Evolutionary conservation across 441 rosid species (phyloP).

Genomic region (Pelargonium myrrhifolium): DNA sequence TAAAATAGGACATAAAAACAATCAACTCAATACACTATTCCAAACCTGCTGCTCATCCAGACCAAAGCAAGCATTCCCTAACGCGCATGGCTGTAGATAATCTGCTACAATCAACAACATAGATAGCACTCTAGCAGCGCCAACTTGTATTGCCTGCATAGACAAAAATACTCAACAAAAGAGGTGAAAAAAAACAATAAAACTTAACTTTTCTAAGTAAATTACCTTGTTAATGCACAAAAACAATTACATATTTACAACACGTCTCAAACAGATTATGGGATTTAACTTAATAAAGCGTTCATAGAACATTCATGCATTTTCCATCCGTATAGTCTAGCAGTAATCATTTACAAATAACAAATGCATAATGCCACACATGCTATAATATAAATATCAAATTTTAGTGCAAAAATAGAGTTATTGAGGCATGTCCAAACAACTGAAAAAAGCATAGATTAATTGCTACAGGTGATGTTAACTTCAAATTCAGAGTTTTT

Average conservation of each 20-base stretch:
- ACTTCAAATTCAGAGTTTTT: not conserved
- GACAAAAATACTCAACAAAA: slow-evolving; percentile 10
- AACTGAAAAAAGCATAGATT: not conserved
- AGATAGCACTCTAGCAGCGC: slow-evolving; percentile 64
- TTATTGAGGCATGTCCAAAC: not conserved
- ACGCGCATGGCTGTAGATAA: slow-evolving; percentile 40
- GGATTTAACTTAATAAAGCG: not conserved
- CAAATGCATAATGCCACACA: not conserved
- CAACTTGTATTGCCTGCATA: slow-evolving; percentile 70
- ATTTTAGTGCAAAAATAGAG: not conserved
- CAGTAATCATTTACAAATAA: not conserved
- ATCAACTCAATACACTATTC: slow-evolving; percentile 15
- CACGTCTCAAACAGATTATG: not conserved
- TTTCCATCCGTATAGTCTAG: not conserved
- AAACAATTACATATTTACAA: not conserved
- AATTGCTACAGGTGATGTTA: not conserved
- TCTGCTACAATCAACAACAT: slow-evolving; percentile 49
- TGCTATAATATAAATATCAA: not conserved
- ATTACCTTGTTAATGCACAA: not conserved
- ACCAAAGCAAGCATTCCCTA: slow-evolving; percentile 54
- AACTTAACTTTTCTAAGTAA: not conserved
- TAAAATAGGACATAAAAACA: slow-evolving; percentile 10
- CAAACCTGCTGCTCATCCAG: slow-evolving; percentile 71
- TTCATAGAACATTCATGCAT: not conserved
- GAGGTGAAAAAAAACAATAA: not conserved